phyloP scores from a whole-genome alignment of 2,329 filamentous ascomycete species.

The Conoideocrella luteorostrata region DNA sequence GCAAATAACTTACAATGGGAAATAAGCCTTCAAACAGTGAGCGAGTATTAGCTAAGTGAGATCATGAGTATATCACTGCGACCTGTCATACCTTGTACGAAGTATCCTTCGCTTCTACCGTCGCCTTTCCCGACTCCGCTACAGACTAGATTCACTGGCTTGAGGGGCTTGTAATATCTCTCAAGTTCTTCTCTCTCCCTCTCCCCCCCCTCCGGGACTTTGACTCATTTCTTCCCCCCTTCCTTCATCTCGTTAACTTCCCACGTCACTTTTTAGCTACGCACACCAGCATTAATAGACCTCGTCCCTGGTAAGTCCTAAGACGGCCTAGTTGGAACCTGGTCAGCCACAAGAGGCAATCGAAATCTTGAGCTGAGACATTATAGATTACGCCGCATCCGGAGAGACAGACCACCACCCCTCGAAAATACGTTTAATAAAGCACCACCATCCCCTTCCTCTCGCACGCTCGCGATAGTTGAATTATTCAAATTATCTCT shows the following conservation, averaged over 20 bases:
- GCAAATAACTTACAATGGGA: constrained; percentile 46
- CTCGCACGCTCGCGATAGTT: too few relatives aligned
- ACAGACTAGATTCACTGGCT: too few relatives aligned
- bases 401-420: constrained; percentile 1
- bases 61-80: too few relatives aligned
- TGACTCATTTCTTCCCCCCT: background rate
- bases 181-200: background rate
- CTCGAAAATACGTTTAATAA: background rate
- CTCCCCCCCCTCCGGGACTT: background rate
- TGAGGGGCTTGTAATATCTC: too few relatives aligned
- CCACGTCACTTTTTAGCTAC: too few relatives aligned
- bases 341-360: background rate
- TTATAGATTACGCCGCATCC: background rate
- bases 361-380: background rate
- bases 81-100: constrained; percentile 49
- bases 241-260: background rate
- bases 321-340: too few relatives aligned
- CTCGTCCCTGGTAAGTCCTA: too few relatives aligned
- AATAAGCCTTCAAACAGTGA: constrained; percentile 45
- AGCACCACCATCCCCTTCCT: background rate
- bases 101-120: constrained; percentile 44
- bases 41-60: background rate
- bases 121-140: background rate
- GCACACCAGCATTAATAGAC: too few relatives aligned
- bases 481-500: too few relatives aligned